These are phyloP conservation scores for Helotiales sp. DNA, from an alignment of 2,329 filamentous ascomycete species.

Conservation along the genomic window DNA sequence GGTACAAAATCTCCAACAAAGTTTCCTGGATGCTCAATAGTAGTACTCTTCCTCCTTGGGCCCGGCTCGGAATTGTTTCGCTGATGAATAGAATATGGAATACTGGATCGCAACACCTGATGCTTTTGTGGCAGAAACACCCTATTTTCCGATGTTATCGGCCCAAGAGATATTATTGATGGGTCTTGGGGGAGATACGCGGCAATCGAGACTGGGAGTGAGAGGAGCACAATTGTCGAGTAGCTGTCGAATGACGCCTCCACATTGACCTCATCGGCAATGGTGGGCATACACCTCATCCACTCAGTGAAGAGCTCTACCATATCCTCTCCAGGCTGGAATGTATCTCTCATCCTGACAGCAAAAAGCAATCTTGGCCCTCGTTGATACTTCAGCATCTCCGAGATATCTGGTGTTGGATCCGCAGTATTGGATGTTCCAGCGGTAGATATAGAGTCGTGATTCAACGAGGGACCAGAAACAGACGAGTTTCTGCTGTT, in stretches of 20 bases:
- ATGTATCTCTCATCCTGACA: slow-evolving; percentile 16
- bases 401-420: neutral
- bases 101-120: neutral
- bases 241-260: slow-evolving; percentile 19
- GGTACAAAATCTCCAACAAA: slow-evolving; percentile 4
- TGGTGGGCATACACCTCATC: slow-evolving; percentile 20
- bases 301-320: slow-evolving; percentile 23
- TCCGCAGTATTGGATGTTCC: neutral
- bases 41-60: neutral
- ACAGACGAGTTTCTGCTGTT: neutral
- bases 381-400: neutral
- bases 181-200: slow-evolving; percentile 17
- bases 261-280: slow-evolving; percentile 21
- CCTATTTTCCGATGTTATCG: slow-evolving; percentile 16
- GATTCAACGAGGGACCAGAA: neutral
- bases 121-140: neutral
- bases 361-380: slow-evolving; percentile 21
- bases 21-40: neutral
- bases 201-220: slow-evolving; percentile 8
- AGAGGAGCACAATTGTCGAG: slow-evolving; percentile 18
- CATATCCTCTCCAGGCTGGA: slow-evolving; percentile 16
- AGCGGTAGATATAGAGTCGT: neutral
- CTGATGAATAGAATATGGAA: slow-evolving; percentile 7
- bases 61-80: slow-evolving; percentile 4
- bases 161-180: slow-evolving; percentile 15